These are phyloP conservation scores for Colletotrichum viniferum DNA, from an alignment of 2,329 filamentous ascomycete genomes.

Conservation along the genomic window DNA sequence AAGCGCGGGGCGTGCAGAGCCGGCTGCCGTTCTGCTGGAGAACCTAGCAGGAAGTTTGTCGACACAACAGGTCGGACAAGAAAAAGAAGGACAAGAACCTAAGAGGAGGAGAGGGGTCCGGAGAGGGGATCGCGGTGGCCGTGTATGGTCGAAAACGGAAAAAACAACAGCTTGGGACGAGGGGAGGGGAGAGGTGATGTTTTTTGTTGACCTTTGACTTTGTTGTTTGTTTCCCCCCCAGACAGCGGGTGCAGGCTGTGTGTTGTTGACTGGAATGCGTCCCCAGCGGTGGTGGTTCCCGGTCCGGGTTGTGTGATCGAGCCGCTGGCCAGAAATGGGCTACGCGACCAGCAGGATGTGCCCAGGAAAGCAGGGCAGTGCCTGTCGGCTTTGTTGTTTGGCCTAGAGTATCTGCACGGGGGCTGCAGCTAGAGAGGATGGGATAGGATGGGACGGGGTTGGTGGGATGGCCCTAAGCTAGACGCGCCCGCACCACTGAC, in stretches of 20 bases:
- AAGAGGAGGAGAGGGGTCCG: background rate
- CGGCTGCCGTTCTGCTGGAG: constrained; percentile 16
- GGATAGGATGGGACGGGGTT: background rate
- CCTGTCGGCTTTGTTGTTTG: constrained; percentile 20
- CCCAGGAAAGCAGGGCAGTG: constrained; percentile 4
- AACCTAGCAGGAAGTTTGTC: background rate
- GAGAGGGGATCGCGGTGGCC: background rate
- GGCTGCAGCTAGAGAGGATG: constrained; percentile 13
- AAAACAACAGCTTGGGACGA: background rate
- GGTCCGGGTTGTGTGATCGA: background rate
- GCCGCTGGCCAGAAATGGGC: background rate
- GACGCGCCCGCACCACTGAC: background rate
- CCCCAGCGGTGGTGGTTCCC: constrained; percentile 8
- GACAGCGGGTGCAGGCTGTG: background rate
- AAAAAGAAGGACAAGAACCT: background rate
- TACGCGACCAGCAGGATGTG: background rate
- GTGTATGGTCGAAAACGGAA: background rate
- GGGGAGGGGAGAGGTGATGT: constrained; percentile 1
- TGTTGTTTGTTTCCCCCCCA: constrained; percentile 15
- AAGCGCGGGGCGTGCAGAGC: constrained; percentile 17
- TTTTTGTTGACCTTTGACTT: constrained; percentile 19
- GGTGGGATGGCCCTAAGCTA: constrained; percentile 13
- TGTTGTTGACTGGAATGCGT: constrained; percentile 21
- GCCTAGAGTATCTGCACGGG: background rate
- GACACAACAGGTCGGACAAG: background rate